phyloP scores from a whole-genome alignment of 1,284 basidiomycete species.

The Takashimella koratensis region DNA sequence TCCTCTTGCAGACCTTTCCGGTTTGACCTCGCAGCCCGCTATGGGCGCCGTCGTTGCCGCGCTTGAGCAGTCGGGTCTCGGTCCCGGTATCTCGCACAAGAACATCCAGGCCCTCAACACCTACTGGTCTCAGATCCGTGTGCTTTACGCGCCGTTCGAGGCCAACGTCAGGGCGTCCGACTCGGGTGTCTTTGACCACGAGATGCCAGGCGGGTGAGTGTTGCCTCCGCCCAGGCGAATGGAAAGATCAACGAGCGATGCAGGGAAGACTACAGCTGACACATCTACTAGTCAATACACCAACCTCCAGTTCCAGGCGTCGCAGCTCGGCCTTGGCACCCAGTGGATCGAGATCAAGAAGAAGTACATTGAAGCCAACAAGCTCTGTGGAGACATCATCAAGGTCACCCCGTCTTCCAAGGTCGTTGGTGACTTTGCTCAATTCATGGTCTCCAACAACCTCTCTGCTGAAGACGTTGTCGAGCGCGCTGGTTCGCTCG shows the following conservation, averaged over 20 bases:
- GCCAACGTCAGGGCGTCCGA: constrained; percentile 96
- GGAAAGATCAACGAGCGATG: too few species aligned
- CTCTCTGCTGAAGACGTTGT: constrained; percentile 82
- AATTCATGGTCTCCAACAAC: constrained; percentile 97
- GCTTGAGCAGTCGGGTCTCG: constrained; percentile 89
- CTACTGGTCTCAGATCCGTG: constrained; percentile 97
- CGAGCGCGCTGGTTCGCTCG: constrained; percentile 79
- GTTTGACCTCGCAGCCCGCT: constrained; percentile 95
- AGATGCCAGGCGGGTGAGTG: constrained; percentile 88
- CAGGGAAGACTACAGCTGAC: not conserved
- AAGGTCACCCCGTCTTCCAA: constrained; percentile 99
- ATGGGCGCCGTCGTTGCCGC: constrained; percentile 96
- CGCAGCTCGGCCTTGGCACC: constrained; percentile 92
- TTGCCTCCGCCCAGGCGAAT: not conserved
- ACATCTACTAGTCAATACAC: constrained; percentile 73
- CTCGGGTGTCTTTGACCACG: constrained; percentile 97
- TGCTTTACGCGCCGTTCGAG: constrained; percentile 96
- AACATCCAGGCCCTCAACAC: constrained; percentile 96
- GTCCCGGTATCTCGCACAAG: constrained; percentile 95
- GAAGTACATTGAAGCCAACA: constrained; percentile 96
- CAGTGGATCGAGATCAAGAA: constrained; percentile 99
- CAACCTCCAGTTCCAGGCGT: constrained; percentile 96
- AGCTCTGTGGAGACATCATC: constrained; percentile 95
- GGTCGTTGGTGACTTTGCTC: constrained; percentile 98
- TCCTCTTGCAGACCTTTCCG: constrained; percentile 92